Base-by-base conservation (phyloP, 164 flowering plant species). In the Pachysandra terminalis region DNA sequence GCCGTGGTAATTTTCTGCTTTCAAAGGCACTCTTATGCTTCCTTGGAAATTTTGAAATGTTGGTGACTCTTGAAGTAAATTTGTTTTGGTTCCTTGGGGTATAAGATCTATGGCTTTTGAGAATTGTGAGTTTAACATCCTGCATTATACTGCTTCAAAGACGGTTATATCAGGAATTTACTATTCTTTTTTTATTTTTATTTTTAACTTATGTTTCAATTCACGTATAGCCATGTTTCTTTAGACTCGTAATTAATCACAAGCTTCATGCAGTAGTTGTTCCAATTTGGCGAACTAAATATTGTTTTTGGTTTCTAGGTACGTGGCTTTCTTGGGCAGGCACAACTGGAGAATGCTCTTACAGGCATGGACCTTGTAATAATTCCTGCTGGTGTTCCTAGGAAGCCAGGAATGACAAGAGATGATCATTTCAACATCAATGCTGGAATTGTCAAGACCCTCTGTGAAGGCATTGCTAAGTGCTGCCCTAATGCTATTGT, bases 341-440 rank as follows among this genome's bases (percentile, higher is more conserved):
- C 71, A 37, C 93, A 95, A 74, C 76, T 95, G 73, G 95, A 89
- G 75, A 87, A 77, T 63, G 97, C 98, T 10, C 88, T 95, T 48
- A 83, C 88, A 3, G 99, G 98, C 70, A 90, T 96, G 98, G 96
- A 96, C 73, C 91, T 92, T 68, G 90, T 92, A 19, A 81, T 96
- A 16, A 93, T 96, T 74, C 99, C 99, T n/a, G 98, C 98, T 48
- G 99, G 99, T 55, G 95, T 93, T 70, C 99, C 98, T 16, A 81
- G 99, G 70, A 96, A 96, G 72, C 99, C 99, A 45, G 99, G 99
- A 71, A 95, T 95, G 99, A 90, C 99, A 51, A 89, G 99, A 75
- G 98, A 95, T 73, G 99, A 95, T 81, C 80, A 92, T 61, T 95
- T 95, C 81, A 95, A 92, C 54, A 95, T 92, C 26, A 95, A 95